phyloP scores from a whole-genome alignment of 371 early-diverging fungal genomes.

The Chytridium lagenaria region DNA sequence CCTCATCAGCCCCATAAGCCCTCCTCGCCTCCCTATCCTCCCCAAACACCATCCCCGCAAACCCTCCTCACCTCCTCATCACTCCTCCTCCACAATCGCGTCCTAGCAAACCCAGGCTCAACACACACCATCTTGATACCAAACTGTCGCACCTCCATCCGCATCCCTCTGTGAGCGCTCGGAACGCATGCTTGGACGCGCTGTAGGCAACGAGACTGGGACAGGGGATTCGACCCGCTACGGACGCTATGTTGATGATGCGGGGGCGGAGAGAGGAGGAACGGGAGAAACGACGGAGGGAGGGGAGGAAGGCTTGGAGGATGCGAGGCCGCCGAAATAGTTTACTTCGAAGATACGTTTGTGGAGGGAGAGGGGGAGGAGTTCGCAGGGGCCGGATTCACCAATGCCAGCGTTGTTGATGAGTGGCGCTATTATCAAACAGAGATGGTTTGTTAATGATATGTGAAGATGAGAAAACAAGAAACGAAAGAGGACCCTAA shows the following conservation, averaged over 20 bases:
- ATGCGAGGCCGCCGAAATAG: slow-evolving; percentile 40
- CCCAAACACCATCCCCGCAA: slow-evolving; percentile 16
- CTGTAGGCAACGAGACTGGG: slow-evolving; percentile 35
- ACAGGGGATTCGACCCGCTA: slow-evolving; percentile 28
- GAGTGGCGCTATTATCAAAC: slow-evolving; percentile 23
- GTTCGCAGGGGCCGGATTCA: slow-evolving; percentile 14
- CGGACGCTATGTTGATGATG: slow-evolving; percentile 37
- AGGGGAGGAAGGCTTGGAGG: slow-evolving; percentile 34
- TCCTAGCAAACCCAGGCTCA: slow-evolving; percentile 39
- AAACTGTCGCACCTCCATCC: slow-evolving; percentile 35
- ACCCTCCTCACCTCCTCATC: slow-evolving; percentile 27
- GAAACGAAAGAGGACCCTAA: too few species aligned
- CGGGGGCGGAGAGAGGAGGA: slow-evolving; percentile 22
- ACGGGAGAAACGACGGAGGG: slow-evolving; percentile 20
- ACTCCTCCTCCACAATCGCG: not conserved
- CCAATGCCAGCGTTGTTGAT: slow-evolving; percentile 43
- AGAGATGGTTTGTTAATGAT: too few species aligned
- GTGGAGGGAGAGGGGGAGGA: slow-evolving; percentile 22
- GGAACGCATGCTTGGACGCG: slow-evolving; percentile 40
- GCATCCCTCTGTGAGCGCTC: slow-evolving; percentile 27
- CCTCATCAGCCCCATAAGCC: slow-evolving; percentile 25
- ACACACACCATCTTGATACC: slow-evolving; percentile 34
- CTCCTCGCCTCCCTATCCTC: slow-evolving; percentile 18
- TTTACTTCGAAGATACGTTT: slow-evolving; percentile 40
- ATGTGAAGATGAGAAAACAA: too few species aligned